Base-by-base conservation (phyloP, 148 eudicot genomes). In the Cornus controversa region DNA sequence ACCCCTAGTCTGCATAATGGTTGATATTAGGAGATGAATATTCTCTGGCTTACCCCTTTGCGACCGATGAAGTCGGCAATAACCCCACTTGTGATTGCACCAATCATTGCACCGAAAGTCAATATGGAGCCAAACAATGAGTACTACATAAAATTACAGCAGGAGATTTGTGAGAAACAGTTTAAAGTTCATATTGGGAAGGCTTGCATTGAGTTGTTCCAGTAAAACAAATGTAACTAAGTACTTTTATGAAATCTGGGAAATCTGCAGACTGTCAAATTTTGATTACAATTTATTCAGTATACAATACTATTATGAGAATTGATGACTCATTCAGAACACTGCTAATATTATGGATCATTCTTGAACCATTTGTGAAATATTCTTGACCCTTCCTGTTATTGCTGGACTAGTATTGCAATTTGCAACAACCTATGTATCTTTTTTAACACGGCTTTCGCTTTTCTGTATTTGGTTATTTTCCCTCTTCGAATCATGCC, bases 51-150 rank as follows among this genome's bases (percentile, higher is more conserved):
- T 90, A 95, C 98, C 92, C 94, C 89, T 95, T 93, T 95, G 29
- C 99, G 94, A 6, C 99, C 99, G 22, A 89, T 23, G 23, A 82
- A 81, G 84, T 95, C 99, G 25, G 97, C 97, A 45, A 93, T 89
- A 7, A 90, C 87, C 54, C 99, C 99, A 75, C 97, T 90, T 26
- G 94, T 93, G 47, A 95, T 91, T 45, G 99, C 99, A 15, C 98
- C 99, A 69, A 93, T 76, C 97, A 95, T 95, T 27, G 99, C 99
- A 22, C 99, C 99, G 76, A 95, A 85, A 36, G 97, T 91, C 76
- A 95, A 74, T 66, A 95, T 86, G 18, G 99, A 95, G 63, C 97
- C 99, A 69, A 95, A 93, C 77, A 93, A 81, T 23, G 99, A 90
- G 70, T 82, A 95, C 99, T 95, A 84, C 87, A 79, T n/a, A 66